Conservation (phyloP, 345 rosid genomes). For the Geranium rotundifolium region DNA sequence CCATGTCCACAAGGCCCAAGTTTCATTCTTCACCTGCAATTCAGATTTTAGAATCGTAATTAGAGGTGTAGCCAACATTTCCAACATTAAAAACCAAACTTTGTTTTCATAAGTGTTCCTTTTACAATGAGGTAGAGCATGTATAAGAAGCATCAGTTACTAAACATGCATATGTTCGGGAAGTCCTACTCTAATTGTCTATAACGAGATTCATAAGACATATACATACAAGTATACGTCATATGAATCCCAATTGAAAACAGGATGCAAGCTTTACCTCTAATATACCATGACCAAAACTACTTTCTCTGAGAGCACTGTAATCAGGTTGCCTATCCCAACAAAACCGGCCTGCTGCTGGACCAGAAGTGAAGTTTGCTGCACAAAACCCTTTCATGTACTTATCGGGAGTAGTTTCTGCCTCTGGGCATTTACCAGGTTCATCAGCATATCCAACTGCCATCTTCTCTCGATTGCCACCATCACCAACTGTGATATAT, state of each 20-base stretch:
- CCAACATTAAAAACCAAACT: not conserved
- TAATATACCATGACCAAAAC: slow-evolving; percentile 88
- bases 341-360: slow-evolving; percentile 59
- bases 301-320: slow-evolving; percentile 83
- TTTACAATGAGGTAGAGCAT: too few relatives aligned
- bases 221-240: too few relatives aligned
- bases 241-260: too few relatives aligned
- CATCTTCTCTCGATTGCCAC: slow-evolving; percentile 64
- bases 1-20: slow-evolving; percentile 92
- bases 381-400: slow-evolving; percentile 60
- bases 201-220: too few relatives aligned
- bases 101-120: too few relatives aligned
- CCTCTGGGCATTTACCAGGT: slow-evolving; percentile 70
- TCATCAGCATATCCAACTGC: slow-evolving; percentile 68
- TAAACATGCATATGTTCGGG: too few relatives aligned
- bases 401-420: slow-evolving; percentile 41
- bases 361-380: slow-evolving; percentile 67
- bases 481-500: slow-evolving; percentile 63
- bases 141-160: too few relatives aligned
- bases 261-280: slow-evolving; percentile 65
- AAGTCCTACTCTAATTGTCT: too few relatives aligned
- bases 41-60: too few relatives aligned
- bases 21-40: slow-evolving; percentile 65
- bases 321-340: slow-evolving; percentile 90
- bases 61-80: not conserved